phyloP scores from a whole-genome alignment of 2,329 filamentous ascomycete species.

The Helicocarpus griseus region DNA sequence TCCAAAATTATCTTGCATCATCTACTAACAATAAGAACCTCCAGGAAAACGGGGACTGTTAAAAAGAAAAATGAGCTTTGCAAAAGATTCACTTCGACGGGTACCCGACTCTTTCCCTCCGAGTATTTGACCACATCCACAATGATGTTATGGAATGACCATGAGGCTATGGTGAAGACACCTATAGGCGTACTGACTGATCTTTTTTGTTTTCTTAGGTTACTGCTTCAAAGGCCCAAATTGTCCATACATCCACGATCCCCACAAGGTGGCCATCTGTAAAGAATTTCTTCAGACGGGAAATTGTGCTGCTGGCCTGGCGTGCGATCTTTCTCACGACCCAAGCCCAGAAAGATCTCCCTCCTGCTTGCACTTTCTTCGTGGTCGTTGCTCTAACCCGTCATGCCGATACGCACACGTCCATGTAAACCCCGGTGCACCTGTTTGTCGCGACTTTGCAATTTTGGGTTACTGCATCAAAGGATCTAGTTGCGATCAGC shows the following conservation, averaged over 20 bases:
- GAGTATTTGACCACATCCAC: constrained; percentile 9
- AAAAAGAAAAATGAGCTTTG: constrained; percentile 66
- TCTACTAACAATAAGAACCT: constrained; percentile 9
- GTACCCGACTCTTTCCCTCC: constrained; percentile 35
- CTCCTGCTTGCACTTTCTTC: constrained; percentile 79
- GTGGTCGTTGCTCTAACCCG: constrained; percentile 79
- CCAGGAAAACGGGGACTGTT: constrained; percentile 37
- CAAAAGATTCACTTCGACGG: constrained; percentile 51
- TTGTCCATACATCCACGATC: constrained; percentile 77
- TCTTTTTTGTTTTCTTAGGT: constrained; percentile 49
- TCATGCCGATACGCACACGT: constrained; percentile 83
- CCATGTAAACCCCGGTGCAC: constrained; percentile 63
- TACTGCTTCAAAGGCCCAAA: constrained; percentile 70
- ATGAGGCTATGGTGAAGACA: constrained; percentile 4
- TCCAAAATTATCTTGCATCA: not conserved
- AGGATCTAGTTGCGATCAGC: constrained; percentile 64
- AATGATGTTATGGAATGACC: constrained; percentile 3
- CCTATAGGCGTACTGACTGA: constrained; percentile 14
- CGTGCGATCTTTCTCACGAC: constrained; percentile 87
- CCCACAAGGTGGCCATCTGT: constrained; percentile 80
- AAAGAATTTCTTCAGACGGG: constrained; percentile 75
- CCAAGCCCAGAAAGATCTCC: constrained; percentile 74
- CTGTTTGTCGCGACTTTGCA: constrained; percentile 76
- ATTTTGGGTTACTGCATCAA: constrained; percentile 81
- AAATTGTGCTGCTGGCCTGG: constrained; percentile 63